Conservation (phyloP, 2,329 filamentous ascomycete species). For the Fusarium aywerte region DNA sequence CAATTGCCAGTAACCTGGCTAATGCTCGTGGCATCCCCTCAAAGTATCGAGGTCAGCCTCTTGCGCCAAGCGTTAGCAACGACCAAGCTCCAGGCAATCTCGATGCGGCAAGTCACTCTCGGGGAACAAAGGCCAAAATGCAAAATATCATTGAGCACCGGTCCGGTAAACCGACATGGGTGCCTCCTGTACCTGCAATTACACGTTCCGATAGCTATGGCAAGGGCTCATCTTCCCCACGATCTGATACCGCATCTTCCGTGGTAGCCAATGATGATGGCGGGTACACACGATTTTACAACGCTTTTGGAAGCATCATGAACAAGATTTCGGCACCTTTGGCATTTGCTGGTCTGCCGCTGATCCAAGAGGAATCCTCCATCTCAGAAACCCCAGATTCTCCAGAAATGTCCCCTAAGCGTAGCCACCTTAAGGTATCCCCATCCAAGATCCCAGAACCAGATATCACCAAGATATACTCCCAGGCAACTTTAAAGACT, state of each 20-base stretch:
- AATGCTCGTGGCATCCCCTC: slow-evolving; percentile 83
- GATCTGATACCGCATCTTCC: slow-evolving; percentile 41
- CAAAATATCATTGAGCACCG: slow-evolving; percentile 65
- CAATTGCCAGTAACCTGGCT: slow-evolving; percentile 88
- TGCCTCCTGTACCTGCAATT: slow-evolving; percentile 54
- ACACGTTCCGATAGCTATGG: slow-evolving; percentile 42
- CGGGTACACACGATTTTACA: slow-evolving; percentile 91
- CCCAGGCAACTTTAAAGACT: slow-evolving; percentile 83
- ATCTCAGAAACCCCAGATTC: slow-evolving; percentile 48
- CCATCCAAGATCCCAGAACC: slow-evolving; percentile 57
- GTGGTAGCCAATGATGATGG: slow-evolving; percentile 67
- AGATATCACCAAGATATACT: slow-evolving; percentile 86
- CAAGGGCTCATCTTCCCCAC: slow-evolving; percentile 44
- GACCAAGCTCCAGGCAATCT: slow-evolving; percentile 79
- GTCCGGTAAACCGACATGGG: slow-evolving; percentile 64
- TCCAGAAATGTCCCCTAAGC: slow-evolving; percentile 54
- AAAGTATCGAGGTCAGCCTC: slow-evolving; percentile 72
- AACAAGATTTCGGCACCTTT: slow-evolving; percentile 89
- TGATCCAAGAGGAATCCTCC: slow-evolving; percentile 66
- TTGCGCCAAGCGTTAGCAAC: slow-evolving; percentile 77
- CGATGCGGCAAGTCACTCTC: slow-evolving; percentile 64
- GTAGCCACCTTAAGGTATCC: slow-evolving; percentile 51
- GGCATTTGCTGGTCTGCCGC: slow-evolving; percentile 90
- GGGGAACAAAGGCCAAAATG: slow-evolving; percentile 64
- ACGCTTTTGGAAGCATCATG: slow-evolving; percentile 87